Percentiles rank a stretch among this genome's conserved stretches.
Conservation (phyloP, 2,329 filamentous ascomycete genomes). For the Purpureocillium lavendulum region DNA sequence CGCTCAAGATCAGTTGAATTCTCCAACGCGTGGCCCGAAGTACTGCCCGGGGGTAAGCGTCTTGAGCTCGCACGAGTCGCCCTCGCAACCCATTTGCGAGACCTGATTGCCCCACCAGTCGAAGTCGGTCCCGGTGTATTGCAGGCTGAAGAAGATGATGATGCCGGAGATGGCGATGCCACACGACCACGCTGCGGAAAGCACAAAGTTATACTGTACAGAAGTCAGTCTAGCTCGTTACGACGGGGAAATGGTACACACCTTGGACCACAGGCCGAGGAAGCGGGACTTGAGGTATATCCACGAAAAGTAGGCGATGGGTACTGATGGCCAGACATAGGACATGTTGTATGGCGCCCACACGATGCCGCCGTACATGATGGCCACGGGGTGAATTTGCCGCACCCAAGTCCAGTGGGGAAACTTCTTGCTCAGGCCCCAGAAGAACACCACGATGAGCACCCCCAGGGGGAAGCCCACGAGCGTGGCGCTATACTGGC, state of each 20-base stretch:
- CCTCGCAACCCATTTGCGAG: conserved; percentile 32
- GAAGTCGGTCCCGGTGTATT: conserved; percentile 32
- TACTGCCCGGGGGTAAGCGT: conserved; percentile 25
- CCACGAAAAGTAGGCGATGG: conserved; percentile 43
- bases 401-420: conserved; percentile 30
- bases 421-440: conserved; percentile 28
- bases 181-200: conserved; percentile 41
- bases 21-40: conserved; percentile 30
- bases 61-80: conserved; percentile 27
- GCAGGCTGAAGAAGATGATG: conserved; percentile 44
- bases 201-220: conserved; percentile 41
- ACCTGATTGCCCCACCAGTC: conserved; percentile 42
- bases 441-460: conserved; percentile 33
- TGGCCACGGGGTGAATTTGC: conserved; percentile 39
- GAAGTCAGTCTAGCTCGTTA: conserved; percentile 1
- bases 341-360: conserved; percentile 43
- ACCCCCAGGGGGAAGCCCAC: conserved; percentile 43
- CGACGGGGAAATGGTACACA: conserved; percentile 9
- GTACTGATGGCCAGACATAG: conserved; percentile 43
- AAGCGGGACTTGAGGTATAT: conserved; percentile 40
- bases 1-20: conserved; percentile 20
- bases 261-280: conserved; percentile 43
- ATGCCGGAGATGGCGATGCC: conserved; percentile 42
- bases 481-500: conserved; percentile 38
- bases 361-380: conserved; percentile 36